A percentile compares a stretch with the other conserved stretches of the same genome.
phyloP scores from a whole-genome alignment of 2,329 filamentous ascomycete species.

The Bipolaris sorokiniana region DNA sequence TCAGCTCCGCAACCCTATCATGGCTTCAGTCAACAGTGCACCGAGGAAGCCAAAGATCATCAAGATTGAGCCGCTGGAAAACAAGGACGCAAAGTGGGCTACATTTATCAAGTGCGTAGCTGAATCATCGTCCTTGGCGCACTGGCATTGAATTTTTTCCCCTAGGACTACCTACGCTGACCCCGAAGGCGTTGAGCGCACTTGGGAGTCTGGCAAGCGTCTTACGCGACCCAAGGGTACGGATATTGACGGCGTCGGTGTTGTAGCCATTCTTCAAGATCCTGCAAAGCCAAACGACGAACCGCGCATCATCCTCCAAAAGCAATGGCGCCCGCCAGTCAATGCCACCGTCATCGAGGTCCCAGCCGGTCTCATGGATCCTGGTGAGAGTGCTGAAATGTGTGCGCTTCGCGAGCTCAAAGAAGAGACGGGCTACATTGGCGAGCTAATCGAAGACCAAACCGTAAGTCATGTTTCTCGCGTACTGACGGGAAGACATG shows the following conservation, averaged over 20 bases:
- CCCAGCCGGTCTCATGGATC: constrained; percentile 67
- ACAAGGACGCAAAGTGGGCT: constrained; percentile 51
- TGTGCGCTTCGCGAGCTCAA: constrained; percentile 66
- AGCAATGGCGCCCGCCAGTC: constrained; percentile 66
- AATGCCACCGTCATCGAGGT: constrained; percentile 67
- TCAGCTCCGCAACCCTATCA: constrained; percentile 3
- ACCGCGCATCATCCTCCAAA: constrained; percentile 49
- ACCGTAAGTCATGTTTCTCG: background rate
- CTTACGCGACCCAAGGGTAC: constrained; percentile 66
- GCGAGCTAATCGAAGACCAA: constrained; percentile 45
- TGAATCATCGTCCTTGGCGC: background rate
- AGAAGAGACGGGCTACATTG: constrained; percentile 70
- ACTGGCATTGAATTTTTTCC: constrained; percentile 6
- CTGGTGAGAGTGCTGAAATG: constrained; percentile 62
- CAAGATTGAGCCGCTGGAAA: constrained; percentile 45
- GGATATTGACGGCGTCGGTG: constrained; percentile 75
- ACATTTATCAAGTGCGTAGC: constrained; percentile 46
- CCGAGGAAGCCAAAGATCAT: constrained; percentile 41
- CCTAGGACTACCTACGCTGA: constrained; percentile 64
- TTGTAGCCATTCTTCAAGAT: constrained; percentile 67
- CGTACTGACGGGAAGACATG: background rate
- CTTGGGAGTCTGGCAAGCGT: constrained; percentile 77
- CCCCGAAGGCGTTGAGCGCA: constrained; percentile 62
- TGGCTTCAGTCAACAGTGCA: constrained; percentile 19
- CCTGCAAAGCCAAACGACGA: constrained; percentile 36